Evolutionary conservation across 1,139 yeast genomes (phyloP), one percentile per base, ranked within the genome.

Genomic region (Suhomyces bokatorum): DNA sequence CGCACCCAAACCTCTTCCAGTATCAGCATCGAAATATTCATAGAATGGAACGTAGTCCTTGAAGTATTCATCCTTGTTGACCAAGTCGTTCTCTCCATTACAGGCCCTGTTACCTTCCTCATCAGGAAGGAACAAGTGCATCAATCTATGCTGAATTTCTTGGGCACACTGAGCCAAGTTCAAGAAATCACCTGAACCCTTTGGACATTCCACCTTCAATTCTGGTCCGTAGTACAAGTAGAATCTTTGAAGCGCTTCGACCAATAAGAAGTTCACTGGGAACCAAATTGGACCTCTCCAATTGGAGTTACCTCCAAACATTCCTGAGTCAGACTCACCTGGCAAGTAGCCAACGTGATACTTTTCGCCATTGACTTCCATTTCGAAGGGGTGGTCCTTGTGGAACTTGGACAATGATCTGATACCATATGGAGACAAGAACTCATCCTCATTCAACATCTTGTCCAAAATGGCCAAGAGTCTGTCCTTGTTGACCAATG

Each of bases 241-340:
- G 64, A 89, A 90, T 58, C 97, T 77, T 65, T 91, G 96, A 56
- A 91, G 74, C 0, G 97, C 83, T 69, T 91, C 98, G 47, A 90
- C 90, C 40, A 91, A 72, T 52, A 91, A 71, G 66, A 91, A 91
- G 60, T 87, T 90, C 11, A 90, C 89, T 20, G 98, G 97, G 74
- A 91, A 89, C 98, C 98, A 91, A 59, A 91, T 89, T n/a, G 98
- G 97, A 5, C 98, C 98, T 67, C 98, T 78, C 98, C 98, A 91
- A 66, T 90, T 91, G 26, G 97, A 89, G 63, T 91, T 91, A 53
- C 98, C 98, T 45, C 98, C 98, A 76, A 91, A 91, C 81, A 91
- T 80, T 10, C 97, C 97, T 3, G 96, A 85, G 60, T 89, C 95
- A 16, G 96, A 87, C 64, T 91, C 98, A 16, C 96, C 98, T 2